Conservation (phyloP, 768 basidiomycete genomes). For the Auricularia auricula-judae region DNA sequence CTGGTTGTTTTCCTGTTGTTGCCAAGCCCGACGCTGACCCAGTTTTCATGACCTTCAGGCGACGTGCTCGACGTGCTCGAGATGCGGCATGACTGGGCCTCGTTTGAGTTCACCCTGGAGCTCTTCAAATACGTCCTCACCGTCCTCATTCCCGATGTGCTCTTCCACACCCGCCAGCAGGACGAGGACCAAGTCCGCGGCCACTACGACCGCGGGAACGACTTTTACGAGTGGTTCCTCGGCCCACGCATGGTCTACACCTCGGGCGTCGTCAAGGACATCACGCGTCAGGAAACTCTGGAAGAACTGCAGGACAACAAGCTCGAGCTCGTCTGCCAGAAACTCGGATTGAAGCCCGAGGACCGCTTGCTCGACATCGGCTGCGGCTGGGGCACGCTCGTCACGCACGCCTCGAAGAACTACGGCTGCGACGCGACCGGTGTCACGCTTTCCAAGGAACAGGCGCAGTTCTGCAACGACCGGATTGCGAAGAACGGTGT, state of each 20-base stretch:
- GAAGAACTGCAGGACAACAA: conserved; percentile 99
- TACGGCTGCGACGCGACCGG: conserved; percentile 94
- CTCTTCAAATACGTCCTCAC: conserved; percentile 91
- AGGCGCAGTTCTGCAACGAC: conserved; percentile 85
- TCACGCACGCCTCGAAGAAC: conserved; percentile 93
- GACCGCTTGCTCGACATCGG: conserved; percentile 81
- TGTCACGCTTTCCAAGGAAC: conserved; percentile 84
- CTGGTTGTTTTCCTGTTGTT: too few relatives aligned
- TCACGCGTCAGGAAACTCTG: conserved; percentile 65
- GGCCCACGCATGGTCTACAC: conserved; percentile 98
- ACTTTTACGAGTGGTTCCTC: conserved; percentile 96
- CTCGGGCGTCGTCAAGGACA: conserved; percentile 72
- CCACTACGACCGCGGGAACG: conserved; percentile 94
- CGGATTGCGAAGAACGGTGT: conserved; percentile 76
- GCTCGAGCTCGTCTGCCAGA: conserved; percentile 87
- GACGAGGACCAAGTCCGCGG: conserved; percentile 94
- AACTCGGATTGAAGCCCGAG: conserved; percentile 76
- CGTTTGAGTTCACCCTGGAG: conserved; percentile 81
- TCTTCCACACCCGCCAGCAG: conserved; percentile 81
- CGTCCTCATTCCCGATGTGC: conserved; percentile 83
- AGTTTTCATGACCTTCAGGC: too few relatives aligned
- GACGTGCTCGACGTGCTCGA: conserved; percentile 92
- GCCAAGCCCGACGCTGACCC: too few relatives aligned
- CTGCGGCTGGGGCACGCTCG: conserved; percentile 95
- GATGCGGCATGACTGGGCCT: conserved; percentile 91